phyloP scores from a whole-genome alignment of 306 rosid genomes.

The Vachellia collinsii region DNA sequence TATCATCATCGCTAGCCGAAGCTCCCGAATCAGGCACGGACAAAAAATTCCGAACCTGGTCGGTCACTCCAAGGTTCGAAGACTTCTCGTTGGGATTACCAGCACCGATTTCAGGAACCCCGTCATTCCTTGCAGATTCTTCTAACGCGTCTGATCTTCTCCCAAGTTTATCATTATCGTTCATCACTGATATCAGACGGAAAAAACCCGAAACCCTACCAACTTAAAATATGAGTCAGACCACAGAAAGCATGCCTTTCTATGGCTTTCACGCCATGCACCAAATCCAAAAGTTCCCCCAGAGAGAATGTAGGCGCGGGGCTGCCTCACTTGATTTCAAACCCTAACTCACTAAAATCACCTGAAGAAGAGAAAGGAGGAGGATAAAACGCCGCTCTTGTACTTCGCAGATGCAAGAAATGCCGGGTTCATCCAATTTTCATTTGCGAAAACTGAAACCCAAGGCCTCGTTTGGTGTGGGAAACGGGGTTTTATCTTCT shows the following conservation, averaged over 20 bases:
- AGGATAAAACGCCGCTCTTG: conserved; percentile 32
- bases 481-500: no score
- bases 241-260: conserved; percentile 29
- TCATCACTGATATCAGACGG: conserved; percentile 55
- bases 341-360: conserved; percentile 35
- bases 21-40: conserved; percentile 50
- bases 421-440: not conserved
- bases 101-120: conserved; percentile 34
- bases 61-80: conserved; percentile 24
- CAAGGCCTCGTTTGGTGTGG: no score
- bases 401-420: conserved; percentile 27
- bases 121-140: conserved; percentile 34
- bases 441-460: no score
- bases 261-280: not conserved
- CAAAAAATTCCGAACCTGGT: conserved; percentile 47
- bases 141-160: conserved; percentile 38
- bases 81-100: conserved; percentile 34
- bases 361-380: not conserved
- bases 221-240: conserved; percentile 29
- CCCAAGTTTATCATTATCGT: conserved; percentile 48
- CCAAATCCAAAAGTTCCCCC: not conserved
- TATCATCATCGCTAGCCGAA: conserved; percentile 39
- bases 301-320: conserved; percentile 13
- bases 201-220: conserved; percentile 41
- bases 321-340: conserved; percentile 1